Conservation (phyloP, 73 alveolate genomes). For the Paramecium sexaurelia region DNA sequence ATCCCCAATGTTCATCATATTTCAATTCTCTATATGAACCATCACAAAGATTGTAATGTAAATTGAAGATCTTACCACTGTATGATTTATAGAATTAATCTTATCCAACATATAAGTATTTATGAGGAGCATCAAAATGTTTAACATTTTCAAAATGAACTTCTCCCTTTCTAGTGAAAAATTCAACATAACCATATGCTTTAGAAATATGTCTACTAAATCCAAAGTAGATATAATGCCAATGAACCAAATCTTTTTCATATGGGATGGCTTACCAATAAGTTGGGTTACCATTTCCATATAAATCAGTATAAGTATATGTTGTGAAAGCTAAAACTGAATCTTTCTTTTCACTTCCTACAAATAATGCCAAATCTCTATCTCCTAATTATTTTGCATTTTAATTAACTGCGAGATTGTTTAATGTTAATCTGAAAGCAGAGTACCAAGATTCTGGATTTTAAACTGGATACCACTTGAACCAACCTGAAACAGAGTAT, state of each 20-base stretch:
- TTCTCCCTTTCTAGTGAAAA: constrained; percentile 44
- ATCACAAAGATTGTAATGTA: constrained; percentile 31
- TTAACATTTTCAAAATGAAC: constrained; percentile 28
- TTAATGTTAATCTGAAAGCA: constrained; percentile 44
- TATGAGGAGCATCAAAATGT: constrained; percentile 55
- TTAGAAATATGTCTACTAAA: background rate
- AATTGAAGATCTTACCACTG: constrained; percentile 19
- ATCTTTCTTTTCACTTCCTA: constrained; percentile 10
- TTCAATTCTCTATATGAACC: constrained; percentile 32
- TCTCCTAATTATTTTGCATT: constrained; percentile 33
- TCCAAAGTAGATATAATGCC: constrained; percentile 51
- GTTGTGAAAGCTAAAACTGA: constrained; percentile 44
- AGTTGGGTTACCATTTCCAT: constrained; percentile 45
- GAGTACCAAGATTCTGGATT: constrained; percentile 29
- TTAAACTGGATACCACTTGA: background rate
- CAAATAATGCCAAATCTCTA: constrained; percentile 44
- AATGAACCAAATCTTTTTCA: constrained; percentile 14
- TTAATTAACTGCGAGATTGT: background rate
- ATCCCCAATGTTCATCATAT: constrained; percentile 50
- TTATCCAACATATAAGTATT: constrained; percentile 1
- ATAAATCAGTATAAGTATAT: background rate
- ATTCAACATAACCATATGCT: constrained; percentile 58
- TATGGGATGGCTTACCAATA: constrained; percentile 53
- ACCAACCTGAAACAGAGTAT: background rate
- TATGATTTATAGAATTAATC: constrained; percentile 47